A percentile compares a stretch with the other conserved stretches of the same genome.
Conservation (phyloP, 1,284 basidiomycete genomes). For the Chalciporus piperatoides region DNA sequence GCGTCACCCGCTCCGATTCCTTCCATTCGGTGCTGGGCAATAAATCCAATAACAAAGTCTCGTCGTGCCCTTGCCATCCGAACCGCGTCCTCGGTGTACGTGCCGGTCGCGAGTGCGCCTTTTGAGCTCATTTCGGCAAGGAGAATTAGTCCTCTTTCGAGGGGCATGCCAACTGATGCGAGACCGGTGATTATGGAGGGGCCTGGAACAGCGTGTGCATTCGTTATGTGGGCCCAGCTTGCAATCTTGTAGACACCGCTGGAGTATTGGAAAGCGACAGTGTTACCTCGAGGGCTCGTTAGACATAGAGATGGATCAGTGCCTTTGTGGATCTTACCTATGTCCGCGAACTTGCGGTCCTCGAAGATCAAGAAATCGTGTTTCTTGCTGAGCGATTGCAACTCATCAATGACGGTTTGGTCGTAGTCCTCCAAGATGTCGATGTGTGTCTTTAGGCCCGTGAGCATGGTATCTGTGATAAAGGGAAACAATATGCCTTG, state of each 20-base stretch:
- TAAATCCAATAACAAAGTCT: constrained; percentile 94
- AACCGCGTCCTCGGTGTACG: constrained; percentile 85
- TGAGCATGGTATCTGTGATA: constrained; percentile 25
- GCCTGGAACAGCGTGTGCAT: constrained; percentile 94
- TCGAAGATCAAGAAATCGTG: constrained; percentile 98
- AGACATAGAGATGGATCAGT: background rate
- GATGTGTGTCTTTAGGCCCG: constrained; percentile 79
- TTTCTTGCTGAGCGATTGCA: constrained; percentile 71
- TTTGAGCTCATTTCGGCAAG: constrained; percentile 97
- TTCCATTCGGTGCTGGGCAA: constrained; percentile 85
- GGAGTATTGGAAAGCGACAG: constrained; percentile 93
- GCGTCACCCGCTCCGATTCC: constrained; percentile 44
- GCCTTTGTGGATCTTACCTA: constrained; percentile 57
- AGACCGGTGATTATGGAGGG: constrained; percentile 92
- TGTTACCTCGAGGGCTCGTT: constrained; percentile 69
- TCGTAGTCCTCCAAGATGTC: constrained; percentile 96
- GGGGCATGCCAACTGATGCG: constrained; percentile 78
- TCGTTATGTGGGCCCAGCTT: constrained; percentile 96
- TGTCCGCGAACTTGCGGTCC: constrained; percentile 99
- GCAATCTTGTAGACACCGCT: constrained; percentile 93
- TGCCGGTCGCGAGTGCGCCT: constrained; percentile 80
- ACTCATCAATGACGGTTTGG: constrained; percentile 62
- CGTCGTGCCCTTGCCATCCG: constrained; percentile 77
- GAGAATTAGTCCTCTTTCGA: constrained; percentile 79
- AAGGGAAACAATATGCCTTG: constrained; percentile 58